These are phyloP conservation scores for Lathyrus sativus DNA, from an alignment of 306 rosid species.

Conservation along the genomic window DNA sequence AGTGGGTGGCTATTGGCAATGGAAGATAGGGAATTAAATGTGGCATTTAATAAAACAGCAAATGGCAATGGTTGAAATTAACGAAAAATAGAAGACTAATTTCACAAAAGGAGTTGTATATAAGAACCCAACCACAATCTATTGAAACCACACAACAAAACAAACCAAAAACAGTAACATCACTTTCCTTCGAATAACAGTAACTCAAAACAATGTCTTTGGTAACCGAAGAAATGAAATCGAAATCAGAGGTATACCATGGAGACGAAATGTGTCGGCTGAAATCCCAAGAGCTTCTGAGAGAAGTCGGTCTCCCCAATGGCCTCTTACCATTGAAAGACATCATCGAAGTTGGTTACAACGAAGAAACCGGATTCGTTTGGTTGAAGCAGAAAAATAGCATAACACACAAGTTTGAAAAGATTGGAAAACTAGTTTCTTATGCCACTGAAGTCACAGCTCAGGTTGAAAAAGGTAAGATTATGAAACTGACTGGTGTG, in stretches of 20 bases:
- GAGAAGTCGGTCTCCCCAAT: conserved; percentile 67
- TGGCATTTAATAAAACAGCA: neutral
- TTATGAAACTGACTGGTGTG: conserved; percentile 81
- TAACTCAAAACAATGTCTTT: conserved; percentile 46
- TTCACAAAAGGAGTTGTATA: neutral
- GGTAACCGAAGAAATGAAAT: conserved; percentile 52
- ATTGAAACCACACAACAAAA: neutral
- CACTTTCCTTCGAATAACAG: neutral
- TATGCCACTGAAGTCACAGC: conserved; percentile 81
- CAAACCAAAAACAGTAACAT: neutral
- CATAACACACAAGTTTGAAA: conserved; percentile 69
- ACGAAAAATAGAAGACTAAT: neutral
- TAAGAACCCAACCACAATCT: neutral
- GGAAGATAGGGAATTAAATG: conserved; percentile 1
- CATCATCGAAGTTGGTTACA: conserved; percentile 73
- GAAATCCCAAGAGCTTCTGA: conserved; percentile 57
- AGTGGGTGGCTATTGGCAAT: neutral
- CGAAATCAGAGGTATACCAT: conserved; percentile 64
- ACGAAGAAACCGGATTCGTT: conserved; percentile 69
- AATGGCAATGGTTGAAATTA: neutral
- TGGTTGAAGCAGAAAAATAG: conserved; percentile 83
- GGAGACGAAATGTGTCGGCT: conserved; percentile 69
- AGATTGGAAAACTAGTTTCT: conserved; percentile 64
- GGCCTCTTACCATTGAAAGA: conserved; percentile 77
- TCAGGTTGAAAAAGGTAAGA: conserved; percentile 52